Conservation (phyloP, 768 basidiomycete species). For the Russula dissimulans region DNA sequence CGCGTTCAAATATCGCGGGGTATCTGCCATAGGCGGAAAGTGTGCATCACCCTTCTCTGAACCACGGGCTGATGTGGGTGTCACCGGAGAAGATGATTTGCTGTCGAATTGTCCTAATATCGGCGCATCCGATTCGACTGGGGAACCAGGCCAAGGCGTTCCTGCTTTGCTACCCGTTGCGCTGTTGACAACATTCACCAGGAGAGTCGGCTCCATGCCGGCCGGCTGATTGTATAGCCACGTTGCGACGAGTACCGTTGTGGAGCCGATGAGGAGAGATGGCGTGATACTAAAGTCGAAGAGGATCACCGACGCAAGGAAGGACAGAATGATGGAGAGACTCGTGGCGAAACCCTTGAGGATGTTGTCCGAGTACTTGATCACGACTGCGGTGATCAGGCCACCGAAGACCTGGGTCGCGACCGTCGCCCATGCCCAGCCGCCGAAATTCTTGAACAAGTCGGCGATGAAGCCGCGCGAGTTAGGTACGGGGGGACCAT, state of each 20-base stretch:
- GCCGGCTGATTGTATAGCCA: constrained; percentile 89
- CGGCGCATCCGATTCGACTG: constrained; percentile 41
- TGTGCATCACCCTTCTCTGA: constrained; percentile 24
- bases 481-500: constrained; percentile 32
- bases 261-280: constrained; percentile 77
- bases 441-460: constrained; percentile 80
- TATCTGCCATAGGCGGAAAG: constrained; percentile 35
- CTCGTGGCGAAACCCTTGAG: constrained; percentile 97
- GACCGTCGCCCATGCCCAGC: constrained; percentile 95
- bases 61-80: constrained; percentile 34
- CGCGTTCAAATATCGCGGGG: constrained; percentile 38
- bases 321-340: constrained; percentile 88
- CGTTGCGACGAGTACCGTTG: constrained; percentile 80
- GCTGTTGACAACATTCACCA: constrained; percentile 25
- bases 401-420: constrained; percentile 86
- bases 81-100: constrained; percentile 42
- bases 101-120: constrained; percentile 52
- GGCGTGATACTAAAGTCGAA: constrained; percentile 87
- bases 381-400: constrained; percentile 87
- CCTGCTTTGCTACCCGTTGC: constrained; percentile 27
- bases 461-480: constrained; percentile 44
- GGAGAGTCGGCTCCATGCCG: constrained; percentile 29
- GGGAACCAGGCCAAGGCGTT: constrained; percentile 35
- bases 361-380: constrained; percentile 94
- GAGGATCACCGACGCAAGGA: constrained; percentile 83